A percentile compares a stretch with the other conserved stretches of the same genome.
phyloP scores from a whole-genome alignment of 1,284 basidiomycete genomes.

The Xerocomus minutiporus region DNA sequence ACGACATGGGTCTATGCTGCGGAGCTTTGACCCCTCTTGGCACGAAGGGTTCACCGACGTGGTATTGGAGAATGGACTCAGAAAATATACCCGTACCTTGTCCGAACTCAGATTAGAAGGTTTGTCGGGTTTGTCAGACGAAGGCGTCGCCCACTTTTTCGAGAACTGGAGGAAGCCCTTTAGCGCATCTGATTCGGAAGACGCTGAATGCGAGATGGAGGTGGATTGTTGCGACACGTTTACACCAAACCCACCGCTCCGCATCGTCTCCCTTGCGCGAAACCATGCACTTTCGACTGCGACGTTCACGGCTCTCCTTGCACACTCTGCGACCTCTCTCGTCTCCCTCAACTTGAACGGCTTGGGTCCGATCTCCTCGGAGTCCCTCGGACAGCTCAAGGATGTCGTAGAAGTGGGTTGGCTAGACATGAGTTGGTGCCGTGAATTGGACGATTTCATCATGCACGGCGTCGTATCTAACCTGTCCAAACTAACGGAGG shows the following conservation, averaged over 20 bases:
- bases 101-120: constrained; percentile 55
- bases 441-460: constrained; percentile 80
- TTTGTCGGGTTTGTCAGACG: constrained; percentile 63
- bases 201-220: constrained; percentile 19
- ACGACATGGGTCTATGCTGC: constrained; percentile 36
- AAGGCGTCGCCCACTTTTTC: constrained; percentile 70
- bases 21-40: constrained; percentile 61
- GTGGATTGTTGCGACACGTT: constrained; percentile 17
- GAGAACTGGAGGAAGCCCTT: constrained; percentile 26
- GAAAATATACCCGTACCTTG: constrained; percentile 49
- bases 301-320: constrained; percentile 62
- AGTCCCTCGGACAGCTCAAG: constrained; percentile 51
- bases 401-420: constrained; percentile 47
- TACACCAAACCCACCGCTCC: constrained; percentile 46
- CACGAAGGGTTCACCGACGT: constrained; percentile 55
- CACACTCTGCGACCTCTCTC: constrained; percentile 67
- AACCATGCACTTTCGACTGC: constrained; percentile 54
- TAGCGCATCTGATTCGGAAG: constrained; percentile 8
- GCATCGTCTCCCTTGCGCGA: constrained; percentile 55
- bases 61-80: constrained; percentile 61
- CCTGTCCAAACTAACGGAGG: constrained; percentile 48
- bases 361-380: constrained; percentile 43
- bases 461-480: constrained; percentile 47
- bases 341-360: constrained; percentile 69
- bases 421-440: constrained; percentile 86